Evolutionary conservation across 2,329 filamentous ascomycete species (phyloP), one percentile per base, ranked within the genome.

Genomic region (Neocatenulostroma microsporum): DNA sequence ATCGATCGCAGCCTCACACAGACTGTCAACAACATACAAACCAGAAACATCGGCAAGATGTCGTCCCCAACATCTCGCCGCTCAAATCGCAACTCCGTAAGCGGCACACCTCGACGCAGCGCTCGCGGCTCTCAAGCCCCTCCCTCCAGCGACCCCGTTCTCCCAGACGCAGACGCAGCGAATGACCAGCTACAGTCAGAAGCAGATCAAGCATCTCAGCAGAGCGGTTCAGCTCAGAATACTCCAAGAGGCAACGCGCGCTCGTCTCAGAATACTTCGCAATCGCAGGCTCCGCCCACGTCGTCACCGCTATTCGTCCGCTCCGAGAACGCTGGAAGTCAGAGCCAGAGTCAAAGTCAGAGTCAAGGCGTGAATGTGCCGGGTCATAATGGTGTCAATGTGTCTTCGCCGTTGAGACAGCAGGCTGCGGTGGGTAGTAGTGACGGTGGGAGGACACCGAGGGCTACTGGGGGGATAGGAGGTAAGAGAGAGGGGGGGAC

Each of bases 301-400:
- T 91, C 86, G 3, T 94, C 87, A 40, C 88, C 88, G 26, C 70
- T 94, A 46, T 84, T 84, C 62, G 93, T 80, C 62, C 76, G 70
- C 44, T 80, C 76, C 0, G 80, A 76, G 14, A 75, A 78, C 8
- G 64, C 64, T 34, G 63, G 61, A 23, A 64, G 62, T 20, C 58
- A 57, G 44, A 58, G 63, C 45, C 51, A 56, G 41, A 52, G 48
- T 24, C 55, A 56, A 37, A 51, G 45, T 21, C 48, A 52, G 33
- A n/a, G n/a, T n/a, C n/a, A n/a, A n/a, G 40, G 32, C 19, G 39
- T 55, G 17, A 46, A 43, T 28, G 49, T 49, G 27, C 47, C 51
- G 4, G 44, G 36, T 33, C 40, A 51, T 33, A 64, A 63, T 51
- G 60, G 58, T 17, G 63, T 68, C 55, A 61, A 64, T 38, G 62